phyloP scores from a whole-genome alignment of 306 rosid genomes.

The Acacia confusa region DNA sequence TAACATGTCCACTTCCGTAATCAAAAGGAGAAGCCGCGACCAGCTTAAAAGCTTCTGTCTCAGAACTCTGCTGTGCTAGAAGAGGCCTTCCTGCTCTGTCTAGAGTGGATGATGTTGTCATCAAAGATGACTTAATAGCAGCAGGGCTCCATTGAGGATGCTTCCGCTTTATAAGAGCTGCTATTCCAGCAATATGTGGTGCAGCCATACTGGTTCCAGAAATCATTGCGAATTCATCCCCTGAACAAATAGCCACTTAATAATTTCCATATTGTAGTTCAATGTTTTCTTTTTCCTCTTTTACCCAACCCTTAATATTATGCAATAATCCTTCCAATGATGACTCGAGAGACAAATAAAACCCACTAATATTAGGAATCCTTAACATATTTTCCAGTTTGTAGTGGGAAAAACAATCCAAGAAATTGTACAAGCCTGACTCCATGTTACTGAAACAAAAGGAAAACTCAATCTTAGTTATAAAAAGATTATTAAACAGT shows the following conservation, averaged over 20 bases:
- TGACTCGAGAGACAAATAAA: neutral
- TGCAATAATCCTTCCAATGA: constrained; percentile 8
- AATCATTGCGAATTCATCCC: constrained; percentile 96
- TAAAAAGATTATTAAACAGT: constrained; percentile 13
- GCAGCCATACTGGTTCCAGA: constrained; percentile 99
- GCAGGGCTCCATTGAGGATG: constrained; percentile 99
- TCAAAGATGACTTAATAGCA: constrained; percentile 95
- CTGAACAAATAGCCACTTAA: constrained; percentile 40
- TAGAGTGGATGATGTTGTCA: constrained; percentile 87
- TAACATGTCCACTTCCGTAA: constrained; percentile 96
- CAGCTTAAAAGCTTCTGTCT: constrained; percentile 72
- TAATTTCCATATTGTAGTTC: neutral
- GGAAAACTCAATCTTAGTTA: neutral
- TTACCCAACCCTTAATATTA: neutral
- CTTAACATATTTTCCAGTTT: neutral
- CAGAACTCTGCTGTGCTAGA: constrained; percentile 89
- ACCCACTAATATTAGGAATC: constrained; percentile 14
- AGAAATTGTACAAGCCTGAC: neutral
- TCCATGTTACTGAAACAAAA: constrained; percentile 1
- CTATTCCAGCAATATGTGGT: constrained; percentile 98
- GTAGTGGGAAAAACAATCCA: neutral
- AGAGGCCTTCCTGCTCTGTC: constrained; percentile 94
- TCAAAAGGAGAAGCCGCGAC: constrained; percentile 88
- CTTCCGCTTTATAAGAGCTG: constrained; percentile 97
- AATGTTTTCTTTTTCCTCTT: constrained; percentile 1